These are phyloP conservation scores for Fragaria nilgerrensis DNA, from an alignment of 306 rosid genomes.

Conservation along the genomic window DNA sequence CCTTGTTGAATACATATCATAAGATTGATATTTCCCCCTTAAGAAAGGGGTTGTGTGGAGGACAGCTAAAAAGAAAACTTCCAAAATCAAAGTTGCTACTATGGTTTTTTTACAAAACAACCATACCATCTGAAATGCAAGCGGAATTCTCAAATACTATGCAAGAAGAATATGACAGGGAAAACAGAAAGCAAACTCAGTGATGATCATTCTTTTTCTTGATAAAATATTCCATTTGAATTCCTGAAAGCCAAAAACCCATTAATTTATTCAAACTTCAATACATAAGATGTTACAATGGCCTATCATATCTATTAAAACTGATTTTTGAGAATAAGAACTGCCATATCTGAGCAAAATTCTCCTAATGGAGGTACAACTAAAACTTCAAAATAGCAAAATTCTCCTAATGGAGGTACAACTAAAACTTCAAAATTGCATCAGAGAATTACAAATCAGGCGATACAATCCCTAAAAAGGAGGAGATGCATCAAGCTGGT, in stretches of 20 bases:
- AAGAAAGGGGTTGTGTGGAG: background rate
- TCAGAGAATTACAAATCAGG: constrained; percentile 4
- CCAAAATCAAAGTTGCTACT: background rate
- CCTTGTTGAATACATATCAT: background rate
- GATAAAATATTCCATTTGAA: constrained; percentile 24
- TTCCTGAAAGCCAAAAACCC: background rate
- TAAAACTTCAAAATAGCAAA: constrained; percentile 21
- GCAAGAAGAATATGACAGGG: background rate
- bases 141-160: background rate
- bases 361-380: constrained; percentile 19
- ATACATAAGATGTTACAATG: constrained; percentile 29
- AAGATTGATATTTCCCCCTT: background rate
- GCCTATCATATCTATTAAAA: constrained; percentile 19
- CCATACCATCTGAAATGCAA: background rate
- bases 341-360: constrained; percentile 22
- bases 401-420: constrained; percentile 18
- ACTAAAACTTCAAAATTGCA: constrained; percentile 13
- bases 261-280: constrained; percentile 9
- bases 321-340: constrained; percentile 3
- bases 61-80: background rate
- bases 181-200: constrained; percentile 11
- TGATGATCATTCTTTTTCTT: constrained; percentile 19
- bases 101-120: background rate
- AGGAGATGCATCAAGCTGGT: constrained; percentile 42
- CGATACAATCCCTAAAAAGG: constrained; percentile 14